These are phyloP conservation scores for Tilletia walkeri DNA, from an alignment of 1,284 basidiomycete genomes.

Conservation along the genomic window DNA sequence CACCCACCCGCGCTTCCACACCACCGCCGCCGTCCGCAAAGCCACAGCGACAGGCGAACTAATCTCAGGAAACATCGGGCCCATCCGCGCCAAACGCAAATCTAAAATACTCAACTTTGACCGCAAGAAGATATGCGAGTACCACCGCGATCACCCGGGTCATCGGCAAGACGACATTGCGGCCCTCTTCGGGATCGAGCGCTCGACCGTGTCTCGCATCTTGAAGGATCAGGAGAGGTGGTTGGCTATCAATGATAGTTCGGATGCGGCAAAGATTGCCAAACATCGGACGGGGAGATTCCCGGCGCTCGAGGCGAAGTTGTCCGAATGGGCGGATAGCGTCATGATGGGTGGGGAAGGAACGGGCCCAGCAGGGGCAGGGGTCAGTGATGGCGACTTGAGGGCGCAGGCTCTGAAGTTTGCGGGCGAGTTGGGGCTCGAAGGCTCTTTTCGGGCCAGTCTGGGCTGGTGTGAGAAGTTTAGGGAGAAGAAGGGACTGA, in stretches of 20 bases:
- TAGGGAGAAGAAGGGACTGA: constrained; percentile 74
- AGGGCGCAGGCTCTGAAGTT: constrained; percentile 70
- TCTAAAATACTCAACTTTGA: constrained; percentile 59
- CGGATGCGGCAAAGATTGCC: constrained; percentile 32
- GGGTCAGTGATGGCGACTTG: constrained; percentile 71
- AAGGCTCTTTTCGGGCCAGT: constrained; percentile 68
- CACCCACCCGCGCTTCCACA: neutral
- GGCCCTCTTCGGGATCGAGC: constrained; percentile 71
- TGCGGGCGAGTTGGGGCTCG: constrained; percentile 63
- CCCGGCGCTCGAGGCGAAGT: constrained; percentile 69
- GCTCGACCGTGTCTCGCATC: constrained; percentile 90
- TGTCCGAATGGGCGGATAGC: constrained; percentile 66
- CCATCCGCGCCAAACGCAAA: constrained; percentile 31
- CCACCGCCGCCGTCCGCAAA: neutral
- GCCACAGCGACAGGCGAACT: neutral
- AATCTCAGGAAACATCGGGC: neutral
- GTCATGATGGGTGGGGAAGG: constrained; percentile 60
- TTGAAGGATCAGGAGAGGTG: constrained; percentile 78
- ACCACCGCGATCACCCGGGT: constrained; percentile 59
- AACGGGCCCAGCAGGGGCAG: neutral
- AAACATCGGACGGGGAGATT: constrained; percentile 59
- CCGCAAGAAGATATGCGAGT: constrained; percentile 70
- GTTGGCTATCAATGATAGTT: constrained; percentile 63
- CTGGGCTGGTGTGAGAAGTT: constrained; percentile 87
- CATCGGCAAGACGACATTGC: constrained; percentile 65